phyloP scores from a whole-genome alignment of 2,329 filamentous ascomycete genomes.

The Colletotrichum musae region DNA sequence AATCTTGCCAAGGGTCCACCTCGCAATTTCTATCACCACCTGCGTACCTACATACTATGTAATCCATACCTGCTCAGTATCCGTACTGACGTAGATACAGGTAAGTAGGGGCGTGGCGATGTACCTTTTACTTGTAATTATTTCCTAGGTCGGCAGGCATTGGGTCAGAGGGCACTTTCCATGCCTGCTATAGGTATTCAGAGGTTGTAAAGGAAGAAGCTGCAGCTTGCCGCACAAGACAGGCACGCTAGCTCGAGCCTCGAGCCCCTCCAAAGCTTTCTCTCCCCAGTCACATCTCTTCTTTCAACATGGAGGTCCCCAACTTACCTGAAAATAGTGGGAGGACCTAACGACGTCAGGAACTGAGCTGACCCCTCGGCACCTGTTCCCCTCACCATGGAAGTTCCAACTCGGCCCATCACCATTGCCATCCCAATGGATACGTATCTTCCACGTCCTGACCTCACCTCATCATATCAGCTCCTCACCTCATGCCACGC shows the following conservation, averaged over 20 bases:
- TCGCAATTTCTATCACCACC: not conserved
- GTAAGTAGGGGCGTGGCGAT: too few species aligned
- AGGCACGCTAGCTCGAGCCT: too few species aligned
- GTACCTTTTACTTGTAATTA: too few species aligned
- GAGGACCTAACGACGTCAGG: slow-evolving; percentile 1
- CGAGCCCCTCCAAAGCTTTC: not conserved
- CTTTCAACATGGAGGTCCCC: not conserved
- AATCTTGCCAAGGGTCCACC: not conserved
- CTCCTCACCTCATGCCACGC: slow-evolving; percentile 14
- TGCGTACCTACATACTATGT: not conserved
- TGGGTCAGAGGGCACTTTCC: too few species aligned
- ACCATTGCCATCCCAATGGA: too few species aligned
- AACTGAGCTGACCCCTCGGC: not conserved
- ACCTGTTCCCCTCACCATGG: too few species aligned
- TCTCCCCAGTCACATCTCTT: slow-evolving; percentile 7
- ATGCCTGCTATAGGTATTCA: too few species aligned
- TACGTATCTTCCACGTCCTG: too few species aligned
- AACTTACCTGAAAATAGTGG: slow-evolving; percentile 25
- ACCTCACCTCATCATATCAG: slow-evolving; percentile 10
- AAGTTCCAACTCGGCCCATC: too few species aligned
- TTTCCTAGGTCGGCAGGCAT: not conserved
- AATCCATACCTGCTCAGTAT: not conserved
- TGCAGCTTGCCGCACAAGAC: not conserved
- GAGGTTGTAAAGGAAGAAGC: too few species aligned
- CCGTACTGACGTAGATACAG: not conserved